Base-by-base conservation (phyloP, 2,329 filamentous ascomycete genomes). In the Boeremia exigua region DNA sequence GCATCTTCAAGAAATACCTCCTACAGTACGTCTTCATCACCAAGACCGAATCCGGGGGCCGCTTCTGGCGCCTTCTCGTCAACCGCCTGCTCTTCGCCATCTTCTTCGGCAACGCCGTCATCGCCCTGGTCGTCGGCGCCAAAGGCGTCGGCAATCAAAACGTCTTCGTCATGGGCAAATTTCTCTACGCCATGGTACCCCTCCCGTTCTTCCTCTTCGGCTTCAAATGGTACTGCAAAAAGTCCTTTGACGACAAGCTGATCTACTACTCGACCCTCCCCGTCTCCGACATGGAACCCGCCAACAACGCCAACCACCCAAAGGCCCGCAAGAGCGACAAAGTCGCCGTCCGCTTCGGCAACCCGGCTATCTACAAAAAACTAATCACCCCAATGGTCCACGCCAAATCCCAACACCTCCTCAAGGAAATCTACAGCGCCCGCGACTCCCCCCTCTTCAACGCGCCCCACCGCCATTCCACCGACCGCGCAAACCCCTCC, bases 11-110 rank as follows among this genome's bases (percentile, higher is more conserved):
- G 82, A 98, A 97, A 77, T 99, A 99, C 71, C 81, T 97, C 38
- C 79, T 98, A 19, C 74, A 76, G 48, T 82, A 99, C 76, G 89
- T 97, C 62, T 96, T 97, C 70, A 85, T 97, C 59, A 98, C 95
- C 45, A 98, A 98, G 80, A 96, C 89, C 8, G 95, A 99, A 72
- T 97, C 92, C 0, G 94, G 93, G 11, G 95, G 95, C 45, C 85
- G 89, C 73, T 96, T 93, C 72, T 98, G 95, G 95, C 86, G 91
- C 12, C 85, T 92, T 1, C 77, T 98, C 2, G 95, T 91, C 80
- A 98, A 99, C 76, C 89, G 95, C n/a, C 81, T 97, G 72, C 79
- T 98, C 27, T 93, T 97, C 66, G 90, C 87, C 11, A 83, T 88
- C 0, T 82, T 96, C 11, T 80, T 98, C 10, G 85, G 89, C 36